Evolutionary conservation across 1,139 yeast species (phyloP).

Genomic region (Scheffersomyces quercinus): DNA sequence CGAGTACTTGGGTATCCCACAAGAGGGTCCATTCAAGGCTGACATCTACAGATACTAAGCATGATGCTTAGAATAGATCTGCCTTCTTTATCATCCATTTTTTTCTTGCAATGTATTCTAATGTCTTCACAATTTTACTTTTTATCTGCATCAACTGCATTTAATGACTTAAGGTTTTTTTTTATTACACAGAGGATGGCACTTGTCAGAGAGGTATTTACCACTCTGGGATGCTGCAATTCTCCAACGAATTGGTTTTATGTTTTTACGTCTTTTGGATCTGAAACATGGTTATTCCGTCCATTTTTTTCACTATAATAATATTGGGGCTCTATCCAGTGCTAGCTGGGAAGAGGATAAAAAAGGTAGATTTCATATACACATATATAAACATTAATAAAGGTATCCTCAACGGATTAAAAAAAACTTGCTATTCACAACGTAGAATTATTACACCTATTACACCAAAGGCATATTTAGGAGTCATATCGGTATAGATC

Average conservation of each 20-base stretch:
- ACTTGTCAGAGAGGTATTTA: slow-evolving; percentile 7
- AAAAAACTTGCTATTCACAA: slow-evolving; percentile 2
- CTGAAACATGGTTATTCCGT: slow-evolving; percentile 4
- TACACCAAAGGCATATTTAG: too few species aligned
- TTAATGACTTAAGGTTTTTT: slow-evolving; percentile 28
- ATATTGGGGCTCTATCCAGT: slow-evolving; percentile 13
- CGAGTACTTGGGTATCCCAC: slow-evolving; percentile 91
- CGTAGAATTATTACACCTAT: too few species aligned
- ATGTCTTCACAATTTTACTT: slow-evolving; percentile 20
- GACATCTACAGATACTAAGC: slow-evolving; percentile 96
- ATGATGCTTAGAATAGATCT: slow-evolving; percentile 7
- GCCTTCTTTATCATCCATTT: slow-evolving; percentile 4
- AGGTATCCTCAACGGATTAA: slow-evolving; percentile 43
- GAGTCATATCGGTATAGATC: too few species aligned
- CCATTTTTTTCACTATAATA: slow-evolving; percentile 11
- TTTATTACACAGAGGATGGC: slow-evolving; percentile 8
- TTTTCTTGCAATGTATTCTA: slow-evolving; percentile 8
- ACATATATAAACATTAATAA: slow-evolving; percentile 23
- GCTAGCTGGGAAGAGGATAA: slow-evolving; percentile 12
- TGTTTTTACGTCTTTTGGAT: slow-evolving; percentile 13
- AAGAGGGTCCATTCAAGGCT: slow-evolving; percentile 97
- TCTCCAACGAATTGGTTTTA: slow-evolving; percentile 6
- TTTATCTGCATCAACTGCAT: slow-evolving; percentile 54
- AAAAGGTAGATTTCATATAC: slow-evolving; percentile 21
- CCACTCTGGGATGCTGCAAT: background rate